phyloP scores from a whole-genome alignment of 345 rosid genomes.

The Ceriops zippeliana region DNA sequence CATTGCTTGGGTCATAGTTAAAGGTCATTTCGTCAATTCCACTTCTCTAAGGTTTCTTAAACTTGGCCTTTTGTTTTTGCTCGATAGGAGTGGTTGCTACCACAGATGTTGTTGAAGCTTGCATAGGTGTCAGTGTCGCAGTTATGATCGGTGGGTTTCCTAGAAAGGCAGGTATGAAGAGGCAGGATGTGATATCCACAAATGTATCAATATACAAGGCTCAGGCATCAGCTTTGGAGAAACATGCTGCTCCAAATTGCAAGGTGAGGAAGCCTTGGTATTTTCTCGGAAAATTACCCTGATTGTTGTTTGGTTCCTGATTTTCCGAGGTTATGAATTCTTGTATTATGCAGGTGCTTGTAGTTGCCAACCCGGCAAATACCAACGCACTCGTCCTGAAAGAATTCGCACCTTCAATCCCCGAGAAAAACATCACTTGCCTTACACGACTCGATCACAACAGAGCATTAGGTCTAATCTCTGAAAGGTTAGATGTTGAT shows the following conservation, averaged over 20 bases:
- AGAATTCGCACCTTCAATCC: constrained; percentile 82
- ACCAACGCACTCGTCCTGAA: constrained; percentile 77
- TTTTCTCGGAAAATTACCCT: background rate
- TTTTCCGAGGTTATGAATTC: background rate
- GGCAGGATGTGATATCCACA: constrained; percentile 70
- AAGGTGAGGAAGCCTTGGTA: constrained; percentile 34
- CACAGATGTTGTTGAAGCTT: constrained; percentile 63
- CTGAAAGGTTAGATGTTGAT: constrained; percentile 53
- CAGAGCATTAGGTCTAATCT: constrained; percentile 67
- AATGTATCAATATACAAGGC: constrained; percentile 70
- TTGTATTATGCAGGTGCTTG: constrained; percentile 39
- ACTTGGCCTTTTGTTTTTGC: background rate
- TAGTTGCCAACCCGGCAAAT: constrained; percentile 87
- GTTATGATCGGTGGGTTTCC: constrained; percentile 71
- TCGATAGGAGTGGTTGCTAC: constrained; percentile 63
- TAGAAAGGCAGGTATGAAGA: constrained; percentile 67
- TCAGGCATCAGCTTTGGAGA: constrained; percentile 76
- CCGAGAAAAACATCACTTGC: constrained; percentile 72
- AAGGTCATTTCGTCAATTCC: background rate
- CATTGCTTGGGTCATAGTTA: background rate
- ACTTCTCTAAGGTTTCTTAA: background rate
- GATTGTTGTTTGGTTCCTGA: too few species aligned
- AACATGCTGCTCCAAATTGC: constrained; percentile 70
- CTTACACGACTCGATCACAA: constrained; percentile 81
- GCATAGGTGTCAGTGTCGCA: constrained; percentile 60